Evolutionary conservation across 108 stramenopile genomes (phyloP), one percentile per base, ranked within the genome.

Genomic region (Cyclotella choctawhatcheeana): DNA sequence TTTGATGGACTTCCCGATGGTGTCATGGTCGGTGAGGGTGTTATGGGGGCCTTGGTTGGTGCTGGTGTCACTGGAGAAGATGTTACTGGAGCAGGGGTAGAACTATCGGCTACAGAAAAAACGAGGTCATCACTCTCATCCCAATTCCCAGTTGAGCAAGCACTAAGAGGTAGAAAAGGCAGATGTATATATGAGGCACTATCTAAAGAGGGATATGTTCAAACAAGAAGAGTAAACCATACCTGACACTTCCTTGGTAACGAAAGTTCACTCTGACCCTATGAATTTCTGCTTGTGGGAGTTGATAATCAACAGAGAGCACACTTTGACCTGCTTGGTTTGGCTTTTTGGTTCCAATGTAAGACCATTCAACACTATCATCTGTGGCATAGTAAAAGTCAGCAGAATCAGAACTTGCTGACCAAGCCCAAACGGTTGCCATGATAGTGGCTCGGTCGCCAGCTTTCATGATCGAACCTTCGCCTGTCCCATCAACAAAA

Each of bases 191-290:
- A n/a, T 48, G n/a, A 48, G 47, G 47, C 4, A 48, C 47, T 10
- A n/a, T 4, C 17, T 10, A 48, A 48, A n/a, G 47, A n/a, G 8
- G n/a, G n/a, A 48, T n/a, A 17, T 48, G 16, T 17, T n/a, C n/a
- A n/a, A 48, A n/a, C 17, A 17, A 48, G 8, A 40, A 12, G 8
- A 40, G 12, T 40, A n/a, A 48, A n/a, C n/a, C 47, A 48, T n/a
- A 48, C 47, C 17, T 48, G 4, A 48, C 47, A 48, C 16, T n/a
- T 48, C 47, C 50, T 5, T 17, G 16, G 61, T 72, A 72, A 7
- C 61, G 43, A 33, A 72, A 72, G 61, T 63, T 72, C 2, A 72
- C 71, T 31, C 71, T 32, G 6, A 72, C 71, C 6, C 59, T 40
- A 14, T 72, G 71, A 24, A 20, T 64, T 3, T 3, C 7, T 1